phyloP scores from a whole-genome alignment of 2,329 filamentous ascomycete genomes.

The Beauveria caledonica region DNA sequence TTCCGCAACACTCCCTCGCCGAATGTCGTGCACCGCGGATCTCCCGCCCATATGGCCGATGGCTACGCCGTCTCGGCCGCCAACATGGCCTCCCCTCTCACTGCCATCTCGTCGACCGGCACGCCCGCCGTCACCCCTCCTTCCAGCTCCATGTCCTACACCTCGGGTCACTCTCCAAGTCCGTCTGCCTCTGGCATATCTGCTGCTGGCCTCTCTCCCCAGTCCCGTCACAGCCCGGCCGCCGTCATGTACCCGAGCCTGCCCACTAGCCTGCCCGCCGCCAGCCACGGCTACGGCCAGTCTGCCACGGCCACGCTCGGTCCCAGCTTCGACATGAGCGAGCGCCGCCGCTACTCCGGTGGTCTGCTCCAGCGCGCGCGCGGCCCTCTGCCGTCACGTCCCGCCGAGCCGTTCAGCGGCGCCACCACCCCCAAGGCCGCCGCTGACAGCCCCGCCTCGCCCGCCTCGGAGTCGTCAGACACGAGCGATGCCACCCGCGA shows the following conservation, averaged over 20 bases:
- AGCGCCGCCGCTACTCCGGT: constrained; percentile 57
- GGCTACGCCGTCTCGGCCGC: constrained; percentile 38
- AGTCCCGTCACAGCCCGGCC: constrained; percentile 50
- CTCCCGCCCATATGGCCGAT: constrained; percentile 23
- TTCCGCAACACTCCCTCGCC: constrained; percentile 51
- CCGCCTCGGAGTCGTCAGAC: constrained; percentile 44
- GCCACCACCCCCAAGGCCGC: constrained; percentile 35
- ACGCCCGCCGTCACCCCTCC: constrained; percentile 72
- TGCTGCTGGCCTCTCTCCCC: constrained; percentile 38
- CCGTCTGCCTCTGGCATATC: constrained; percentile 65
- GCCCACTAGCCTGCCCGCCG: constrained; percentile 44
- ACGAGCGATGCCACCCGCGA: constrained; percentile 42
- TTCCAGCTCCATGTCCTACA: constrained; percentile 68
- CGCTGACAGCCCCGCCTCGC: constrained; percentile 43
- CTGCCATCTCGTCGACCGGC: constrained; percentile 52
- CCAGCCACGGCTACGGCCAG: constrained; percentile 61
- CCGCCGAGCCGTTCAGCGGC: constrained; percentile 28
- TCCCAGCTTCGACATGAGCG: constrained; percentile 54
- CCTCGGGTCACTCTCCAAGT: constrained; percentile 66
- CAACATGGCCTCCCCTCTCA: constrained; percentile 54
- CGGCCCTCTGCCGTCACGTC: constrained; percentile 28
- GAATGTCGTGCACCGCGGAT: constrained; percentile 32
- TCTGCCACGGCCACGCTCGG: constrained; percentile 65
- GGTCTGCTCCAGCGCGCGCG: constrained; percentile 57
- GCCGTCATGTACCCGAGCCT: constrained; percentile 69